Base-by-base conservation (phyloP, 176 grass and related monocot species). In the Oryza glumipatula region DNA sequence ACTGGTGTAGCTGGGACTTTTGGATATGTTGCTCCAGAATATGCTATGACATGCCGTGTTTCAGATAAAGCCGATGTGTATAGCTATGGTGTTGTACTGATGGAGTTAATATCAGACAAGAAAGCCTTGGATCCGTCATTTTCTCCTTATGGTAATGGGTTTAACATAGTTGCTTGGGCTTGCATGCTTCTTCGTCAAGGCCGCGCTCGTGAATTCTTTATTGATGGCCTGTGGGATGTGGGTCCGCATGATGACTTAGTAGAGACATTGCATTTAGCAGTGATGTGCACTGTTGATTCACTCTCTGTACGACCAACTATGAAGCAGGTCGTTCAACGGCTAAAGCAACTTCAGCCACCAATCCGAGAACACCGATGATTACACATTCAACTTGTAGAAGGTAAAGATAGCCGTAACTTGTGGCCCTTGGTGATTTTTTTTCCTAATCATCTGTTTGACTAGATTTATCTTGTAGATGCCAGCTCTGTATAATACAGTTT, bases 91-190 rank as follows among this genome's bases (percentile, higher is more conserved):
- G 95, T 98, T 86, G 95, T 98, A 76, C 91, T 98, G 66, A 94
- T 98, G 95, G 95, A 98, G 84, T 81, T 98, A 47, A 94, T 95
- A 79, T 98, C 95, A 79, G 95, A 98, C 69, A 98, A 98, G 90
- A 98, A 95, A 80, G 95, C 95, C 32, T 77, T 98, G 70, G 95
- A 98, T 74, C 95, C 95, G 4, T 94, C 92, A 9, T 98, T 98
- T 83, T 98, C 95, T 68, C 92, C 92, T 3, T 98, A 98, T 21
- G 95, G 95, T n/a, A 98, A 98, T 86, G 95, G 95, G 23, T 98
- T 98, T 68, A 98, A 98, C 85, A 98, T 98, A 77, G 95, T 98
- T 88, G 88, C 93, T 78, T 98, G 95, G 95, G 95, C 84, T 68
- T 93, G 92, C 88, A 98, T 94, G 92, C 72, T 98, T 73, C 88